Conservation (phyloP, 768 basidiomycete genomes). For the Agaricus blazei region DNA sequence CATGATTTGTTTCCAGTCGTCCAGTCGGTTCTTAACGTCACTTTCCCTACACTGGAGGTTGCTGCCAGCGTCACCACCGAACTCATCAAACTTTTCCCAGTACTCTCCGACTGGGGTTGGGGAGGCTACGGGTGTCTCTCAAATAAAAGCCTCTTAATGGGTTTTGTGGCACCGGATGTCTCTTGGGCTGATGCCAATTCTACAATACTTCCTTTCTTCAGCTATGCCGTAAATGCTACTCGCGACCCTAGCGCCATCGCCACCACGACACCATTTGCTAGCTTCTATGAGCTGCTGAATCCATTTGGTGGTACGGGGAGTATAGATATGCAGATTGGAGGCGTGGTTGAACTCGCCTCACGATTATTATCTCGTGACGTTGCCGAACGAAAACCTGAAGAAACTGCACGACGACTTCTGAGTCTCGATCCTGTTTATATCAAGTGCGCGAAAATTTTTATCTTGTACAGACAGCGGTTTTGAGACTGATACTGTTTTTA, state of each 20-base stretch:
- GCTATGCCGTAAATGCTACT: constrained; percentile 9
- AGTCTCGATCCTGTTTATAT: constrained; percentile 15
- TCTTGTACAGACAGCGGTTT: not conserved
- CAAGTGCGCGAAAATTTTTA: constrained; percentile 15
- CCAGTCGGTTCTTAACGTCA: constrained; percentile 20
- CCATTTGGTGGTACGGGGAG: no score
- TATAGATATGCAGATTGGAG: constrained; percentile 13
- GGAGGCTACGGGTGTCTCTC: constrained; percentile 29
- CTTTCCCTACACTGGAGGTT: constrained; percentile 23
- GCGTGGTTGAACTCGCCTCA: constrained; percentile 22
- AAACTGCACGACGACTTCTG: constrained; percentile 20
- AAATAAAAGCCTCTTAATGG: constrained; percentile 15
- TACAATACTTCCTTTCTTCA: constrained; percentile 28
- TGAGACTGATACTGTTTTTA: constrained; percentile 13
- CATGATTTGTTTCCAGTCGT: constrained; percentile 31
- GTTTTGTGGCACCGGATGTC: constrained; percentile 28
- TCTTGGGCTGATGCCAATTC: constrained; percentile 28
- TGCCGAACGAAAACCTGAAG: constrained; percentile 17
- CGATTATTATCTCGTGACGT: constrained; percentile 28
- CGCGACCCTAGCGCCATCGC: not conserved
- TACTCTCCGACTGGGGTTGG: constrained; percentile 39
- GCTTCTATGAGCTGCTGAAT: not conserved
- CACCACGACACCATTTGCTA: not conserved
- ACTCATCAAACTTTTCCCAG: constrained; percentile 27
- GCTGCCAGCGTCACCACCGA: constrained; percentile 27